Evolutionary conservation across 2,329 filamentous ascomycete species (phyloP).

Genomic region (Colletotrichum spinosum): DNA sequence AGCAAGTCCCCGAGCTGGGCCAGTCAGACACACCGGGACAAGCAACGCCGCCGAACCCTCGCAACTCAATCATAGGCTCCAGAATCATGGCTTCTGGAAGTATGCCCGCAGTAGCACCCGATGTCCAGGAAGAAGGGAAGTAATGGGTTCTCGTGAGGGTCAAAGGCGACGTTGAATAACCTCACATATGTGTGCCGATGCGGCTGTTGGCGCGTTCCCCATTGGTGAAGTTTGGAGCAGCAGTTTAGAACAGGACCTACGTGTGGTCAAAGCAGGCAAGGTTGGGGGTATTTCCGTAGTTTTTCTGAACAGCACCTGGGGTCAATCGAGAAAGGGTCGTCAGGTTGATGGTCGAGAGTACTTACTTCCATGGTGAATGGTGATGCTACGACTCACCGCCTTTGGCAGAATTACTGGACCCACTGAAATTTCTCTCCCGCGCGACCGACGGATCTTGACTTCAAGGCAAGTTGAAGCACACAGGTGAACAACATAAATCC

Average conservation of each 20-base stretch:
- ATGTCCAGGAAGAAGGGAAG: background rate
- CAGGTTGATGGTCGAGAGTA: background rate
- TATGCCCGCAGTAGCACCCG: background rate
- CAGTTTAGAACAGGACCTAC: too few species aligned
- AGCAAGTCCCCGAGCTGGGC: conserved; percentile 13
- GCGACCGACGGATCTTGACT: conserved; percentile 9
- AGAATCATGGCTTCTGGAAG: conserved; percentile 15
- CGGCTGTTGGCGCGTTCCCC: too few species aligned
- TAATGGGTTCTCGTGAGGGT: background rate
- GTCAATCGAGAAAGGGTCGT: too few species aligned
- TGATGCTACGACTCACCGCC: conserved; percentile 24
- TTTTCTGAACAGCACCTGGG: too few species aligned
- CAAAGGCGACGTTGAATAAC: too few species aligned
- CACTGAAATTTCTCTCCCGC: conserved; percentile 38
- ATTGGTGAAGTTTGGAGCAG: too few species aligned
- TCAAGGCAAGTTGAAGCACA: conserved; percentile 4
- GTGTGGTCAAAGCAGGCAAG: too few species aligned
- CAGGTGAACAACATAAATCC: background rate
- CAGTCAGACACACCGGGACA: conserved; percentile 16
- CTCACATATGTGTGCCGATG: too few species aligned
- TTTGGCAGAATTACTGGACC: conserved; percentile 35
- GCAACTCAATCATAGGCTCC: conserved; percentile 28
- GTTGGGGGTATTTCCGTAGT: too few species aligned
- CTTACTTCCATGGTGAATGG: background rate
- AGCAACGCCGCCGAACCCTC: conserved; percentile 5